Conservation (phyloP, 495 filamentous ascomycete genomes). For the Monascus purpureus region DNA sequence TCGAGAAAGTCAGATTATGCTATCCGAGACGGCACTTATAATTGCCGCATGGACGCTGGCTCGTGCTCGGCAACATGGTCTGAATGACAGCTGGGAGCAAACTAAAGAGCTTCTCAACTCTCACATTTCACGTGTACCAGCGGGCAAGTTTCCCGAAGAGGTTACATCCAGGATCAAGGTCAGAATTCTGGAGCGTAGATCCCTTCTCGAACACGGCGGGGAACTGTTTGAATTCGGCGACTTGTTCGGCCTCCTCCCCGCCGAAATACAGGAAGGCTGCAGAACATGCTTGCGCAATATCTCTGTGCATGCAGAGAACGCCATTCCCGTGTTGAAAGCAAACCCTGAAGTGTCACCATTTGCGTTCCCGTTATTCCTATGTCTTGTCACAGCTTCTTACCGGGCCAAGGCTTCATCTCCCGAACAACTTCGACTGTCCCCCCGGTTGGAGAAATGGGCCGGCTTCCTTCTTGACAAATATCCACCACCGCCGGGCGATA, state of each 20-base stretch:
- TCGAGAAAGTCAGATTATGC: constrained; percentile 24
- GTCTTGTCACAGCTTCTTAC: constrained; percentile 9
- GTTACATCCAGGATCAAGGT: constrained; percentile 17
- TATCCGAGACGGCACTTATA: constrained; percentile 28
- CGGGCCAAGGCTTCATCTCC: constrained; percentile 2
- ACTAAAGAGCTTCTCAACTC: constrained; percentile 18
- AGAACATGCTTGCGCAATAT: constrained; percentile 15
- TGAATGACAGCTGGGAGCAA: constrained; percentile 17
- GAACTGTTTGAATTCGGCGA: constrained; percentile 24
- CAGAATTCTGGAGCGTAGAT: constrained; percentile 23
- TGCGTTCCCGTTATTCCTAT: constrained; percentile 16
- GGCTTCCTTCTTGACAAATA: constrained; percentile 24
- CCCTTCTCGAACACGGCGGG: constrained; percentile 21
- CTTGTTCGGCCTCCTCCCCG: constrained; percentile 18
- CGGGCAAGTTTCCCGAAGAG: constrained; percentile 17
- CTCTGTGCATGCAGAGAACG: constrained; percentile 5
- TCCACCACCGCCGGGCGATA: constrained; percentile 13
- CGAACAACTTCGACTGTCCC: constrained; percentile 8
- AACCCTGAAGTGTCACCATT: constrained; percentile 9
- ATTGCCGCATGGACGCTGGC: constrained; percentile 26
- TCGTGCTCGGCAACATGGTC: constrained; percentile 18
- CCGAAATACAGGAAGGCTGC: constrained; percentile 13
- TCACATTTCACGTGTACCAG: constrained; percentile 19
- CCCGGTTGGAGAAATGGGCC: constrained; percentile 23
- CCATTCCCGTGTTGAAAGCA: constrained; percentile 10